A percentile compares a stretch with the other conserved stretches of the same genome.
Conservation (phyloP, 306 rosid species). For the Prinsepia uniflora region DNA sequence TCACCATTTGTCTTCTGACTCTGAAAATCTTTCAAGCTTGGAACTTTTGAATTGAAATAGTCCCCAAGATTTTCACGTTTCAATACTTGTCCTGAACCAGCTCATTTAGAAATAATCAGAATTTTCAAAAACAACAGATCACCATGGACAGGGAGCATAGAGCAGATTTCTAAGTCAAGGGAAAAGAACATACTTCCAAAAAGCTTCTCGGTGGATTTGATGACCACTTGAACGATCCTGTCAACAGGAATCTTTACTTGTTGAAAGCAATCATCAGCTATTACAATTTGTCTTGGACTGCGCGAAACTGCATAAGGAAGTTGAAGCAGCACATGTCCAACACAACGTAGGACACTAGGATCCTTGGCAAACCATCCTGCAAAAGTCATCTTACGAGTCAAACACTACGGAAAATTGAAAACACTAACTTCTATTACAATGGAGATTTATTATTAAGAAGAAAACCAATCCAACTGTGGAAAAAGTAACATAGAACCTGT, state of each 20-base stretch:
- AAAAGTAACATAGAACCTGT: too few relatives aligned
- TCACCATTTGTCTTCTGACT: constrained; percentile 60
- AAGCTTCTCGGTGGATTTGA: constrained; percentile 71
- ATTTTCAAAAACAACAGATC: constrained; percentile 5
- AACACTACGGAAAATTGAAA: constrained; percentile 10
- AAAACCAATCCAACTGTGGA: too few relatives aligned
- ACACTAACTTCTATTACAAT: background rate
- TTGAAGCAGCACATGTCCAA: constrained; percentile 84
- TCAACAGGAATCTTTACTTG: constrained; percentile 63
- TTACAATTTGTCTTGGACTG: constrained; percentile 68
- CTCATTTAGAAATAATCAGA: constrained; percentile 19
- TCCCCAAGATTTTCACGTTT: constrained; percentile 75
- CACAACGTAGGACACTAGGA: constrained; percentile 61
- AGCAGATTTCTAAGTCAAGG: background rate
- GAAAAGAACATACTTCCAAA: constrained; percentile 78
- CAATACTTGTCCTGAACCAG: constrained; percentile 68
- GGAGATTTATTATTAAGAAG: background rate
- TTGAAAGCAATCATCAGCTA: constrained; percentile 92
- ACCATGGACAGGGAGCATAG: background rate
- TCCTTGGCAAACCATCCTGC: constrained; percentile 95
- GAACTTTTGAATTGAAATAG: constrained; percentile 64
- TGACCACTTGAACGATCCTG: constrained; percentile 73
- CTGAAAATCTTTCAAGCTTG: constrained; percentile 62
- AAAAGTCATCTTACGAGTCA: constrained; percentile 22
- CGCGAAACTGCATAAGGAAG: constrained; percentile 60